Evolutionary conservation across 2,329 filamentous ascomycete species (phyloP).

Genomic region (Sordariomycetes sp.): DNA sequence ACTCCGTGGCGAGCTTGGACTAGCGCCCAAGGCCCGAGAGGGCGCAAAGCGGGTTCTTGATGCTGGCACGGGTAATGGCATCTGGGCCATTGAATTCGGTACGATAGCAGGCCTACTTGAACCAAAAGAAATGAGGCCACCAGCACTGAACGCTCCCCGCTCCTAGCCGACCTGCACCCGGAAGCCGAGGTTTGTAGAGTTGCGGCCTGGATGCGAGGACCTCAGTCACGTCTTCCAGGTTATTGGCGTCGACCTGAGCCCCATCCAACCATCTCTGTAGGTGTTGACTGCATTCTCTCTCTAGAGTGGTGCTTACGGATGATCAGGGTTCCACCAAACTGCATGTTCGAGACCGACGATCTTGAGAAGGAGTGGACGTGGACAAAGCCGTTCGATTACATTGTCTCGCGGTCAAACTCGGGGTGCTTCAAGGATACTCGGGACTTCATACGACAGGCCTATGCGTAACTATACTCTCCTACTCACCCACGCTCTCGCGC

Average conservation of each 20-base stretch:
- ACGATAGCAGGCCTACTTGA: not conserved
- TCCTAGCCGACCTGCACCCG: slow-evolving; percentile 12
- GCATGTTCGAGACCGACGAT: slow-evolving; percentile 50
- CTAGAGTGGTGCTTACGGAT: not conserved
- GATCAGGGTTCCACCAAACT: slow-evolving; percentile 42
- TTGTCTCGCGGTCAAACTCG: slow-evolving; percentile 41
- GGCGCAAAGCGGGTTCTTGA: slow-evolving; percentile 14
- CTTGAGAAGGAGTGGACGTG: slow-evolving; percentile 36
- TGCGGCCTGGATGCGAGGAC: not conserved
- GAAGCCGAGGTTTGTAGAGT: slow-evolving; percentile 13
- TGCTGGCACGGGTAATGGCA: slow-evolving; percentile 17
- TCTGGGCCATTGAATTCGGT: slow-evolving; percentile 18
- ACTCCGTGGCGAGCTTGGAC: slow-evolving; percentile 11
- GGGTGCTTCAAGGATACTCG: slow-evolving; percentile 5
- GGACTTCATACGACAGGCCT: not conserved
- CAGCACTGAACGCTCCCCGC: no score
- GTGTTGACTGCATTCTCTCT: not conserved
- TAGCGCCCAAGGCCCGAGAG: slow-evolving; percentile 9
- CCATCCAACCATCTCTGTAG: slow-evolving; percentile 23
- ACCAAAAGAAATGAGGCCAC: no score
- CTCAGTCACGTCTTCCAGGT: not conserved
- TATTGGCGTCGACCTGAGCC: slow-evolving; percentile 25
- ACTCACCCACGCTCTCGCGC: slow-evolving; percentile 22
- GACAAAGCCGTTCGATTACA: slow-evolving; percentile 38
- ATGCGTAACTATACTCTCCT: not conserved